Percentiles rank a stretch among this genome's conserved stretches.
phyloP scores from a whole-genome alignment of 2,329 filamentous ascomycete genomes.

The Clarireedia hainanense region DNA sequence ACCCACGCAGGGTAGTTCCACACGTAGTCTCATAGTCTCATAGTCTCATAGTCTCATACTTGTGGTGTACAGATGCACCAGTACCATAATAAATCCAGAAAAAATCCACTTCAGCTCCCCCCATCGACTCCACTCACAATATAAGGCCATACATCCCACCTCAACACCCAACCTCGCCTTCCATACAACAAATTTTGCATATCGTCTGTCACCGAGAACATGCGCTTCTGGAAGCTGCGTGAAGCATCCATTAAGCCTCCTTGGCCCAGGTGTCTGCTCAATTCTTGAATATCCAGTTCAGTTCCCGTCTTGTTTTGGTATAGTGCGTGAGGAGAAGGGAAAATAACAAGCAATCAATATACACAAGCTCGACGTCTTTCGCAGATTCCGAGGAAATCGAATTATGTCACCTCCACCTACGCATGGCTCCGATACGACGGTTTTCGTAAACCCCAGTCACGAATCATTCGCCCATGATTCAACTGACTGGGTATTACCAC shows the following conservation, averaged over 20 bases:
- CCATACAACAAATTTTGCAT: conserved; percentile 10
- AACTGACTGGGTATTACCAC: conserved; percentile 25
- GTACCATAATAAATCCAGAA: neutral
- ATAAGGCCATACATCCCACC: conserved; percentile 7
- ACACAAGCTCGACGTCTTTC: neutral
- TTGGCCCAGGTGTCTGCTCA: conserved; percentile 18
- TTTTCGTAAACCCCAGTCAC: conserved; percentile 21
- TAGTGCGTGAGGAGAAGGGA: neutral
- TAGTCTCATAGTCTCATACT: too few species aligned
- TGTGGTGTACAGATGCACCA: neutral
- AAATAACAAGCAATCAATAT: neutral
- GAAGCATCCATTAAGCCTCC: conserved; percentile 16
- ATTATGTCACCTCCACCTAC: conserved; percentile 1
- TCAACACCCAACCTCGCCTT: conserved; percentile 8
- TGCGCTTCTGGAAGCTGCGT: conserved; percentile 19
- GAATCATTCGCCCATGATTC: conserved; percentile 19
- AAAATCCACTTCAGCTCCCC: conserved; percentile 4
- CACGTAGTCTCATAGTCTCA: too few species aligned
- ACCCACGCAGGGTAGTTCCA: too few species aligned
- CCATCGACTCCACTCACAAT: conserved; percentile 7
- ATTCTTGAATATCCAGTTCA: conserved; percentile 1
- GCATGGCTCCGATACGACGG: neutral
- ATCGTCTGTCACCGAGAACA: conserved; percentile 23
- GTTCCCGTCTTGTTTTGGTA: neutral
- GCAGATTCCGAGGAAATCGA: neutral